Conservation (phyloP, 75 land plant species). For the Picea glauca region DNA sequence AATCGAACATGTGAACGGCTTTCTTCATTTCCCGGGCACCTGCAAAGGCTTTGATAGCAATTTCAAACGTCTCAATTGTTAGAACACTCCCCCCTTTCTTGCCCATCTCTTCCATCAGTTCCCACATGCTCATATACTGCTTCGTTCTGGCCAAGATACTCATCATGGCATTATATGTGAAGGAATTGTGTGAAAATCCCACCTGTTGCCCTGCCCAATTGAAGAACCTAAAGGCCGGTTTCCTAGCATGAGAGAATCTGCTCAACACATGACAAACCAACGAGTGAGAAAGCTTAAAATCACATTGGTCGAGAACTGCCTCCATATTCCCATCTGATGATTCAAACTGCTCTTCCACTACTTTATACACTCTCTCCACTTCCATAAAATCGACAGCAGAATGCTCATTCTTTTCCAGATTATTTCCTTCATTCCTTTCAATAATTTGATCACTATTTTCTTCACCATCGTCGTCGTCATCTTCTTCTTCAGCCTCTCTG, state of each 20-base stretch:
- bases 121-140: conserved; percentile 65
- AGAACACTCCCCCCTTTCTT: conserved; percentile 21
- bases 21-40: conserved; percentile 62
- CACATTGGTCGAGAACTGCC: conserved; percentile 45
- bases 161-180: conserved; percentile 55
- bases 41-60: conserved; percentile 47
- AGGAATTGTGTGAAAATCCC: conserved; percentile 40
- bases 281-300: conserved; percentile 24
- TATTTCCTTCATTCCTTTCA: background rate
- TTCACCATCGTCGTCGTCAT: conserved; percentile 6
- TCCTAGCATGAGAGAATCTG: conserved; percentile 48
- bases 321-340: conserved; percentile 63
- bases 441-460: background rate
- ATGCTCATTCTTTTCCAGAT: background rate
- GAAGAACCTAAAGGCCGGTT: conserved; percentile 63
- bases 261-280: conserved; percentile 44
- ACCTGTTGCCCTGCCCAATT: conserved; percentile 48
- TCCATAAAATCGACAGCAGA: conserved; percentile 28
- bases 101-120: conserved; percentile 61
- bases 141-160: conserved; percentile 45
- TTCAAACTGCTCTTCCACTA: conserved; percentile 50
- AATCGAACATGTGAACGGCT: conserved; percentile 35
- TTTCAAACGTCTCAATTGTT: conserved; percentile 42
- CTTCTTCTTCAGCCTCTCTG: conserved; percentile 12
- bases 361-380: conserved; percentile 45